A percentile compares a stretch with the other conserved stretches of the same genome.
phyloP scores from a whole-genome alignment of 2,329 filamentous ascomycete genomes.

The Balansia obtecta region DNA sequence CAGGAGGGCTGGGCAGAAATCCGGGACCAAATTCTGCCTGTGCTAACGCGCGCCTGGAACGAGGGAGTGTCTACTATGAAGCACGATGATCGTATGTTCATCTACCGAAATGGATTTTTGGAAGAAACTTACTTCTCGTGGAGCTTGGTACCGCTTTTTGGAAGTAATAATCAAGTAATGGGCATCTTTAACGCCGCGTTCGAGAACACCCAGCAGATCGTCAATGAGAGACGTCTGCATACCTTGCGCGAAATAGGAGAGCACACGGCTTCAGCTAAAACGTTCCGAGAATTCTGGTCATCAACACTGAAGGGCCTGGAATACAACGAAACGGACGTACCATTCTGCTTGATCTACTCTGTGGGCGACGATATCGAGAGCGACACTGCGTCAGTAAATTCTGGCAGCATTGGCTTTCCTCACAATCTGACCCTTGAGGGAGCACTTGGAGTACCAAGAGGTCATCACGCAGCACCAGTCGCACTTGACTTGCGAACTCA shows the following conservation, averaged over 20 bases:
- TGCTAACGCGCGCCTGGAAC: constrained; percentile 52
- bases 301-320: constrained; percentile 55
- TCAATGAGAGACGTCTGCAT: constrained; percentile 66
- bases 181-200: constrained; percentile 70
- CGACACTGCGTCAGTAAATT: constrained; percentile 43
- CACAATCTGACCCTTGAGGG: constrained; percentile 43
- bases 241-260: constrained; percentile 66
- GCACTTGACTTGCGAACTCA: constrained; percentile 24
- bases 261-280: constrained; percentile 56
- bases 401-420: constrained; percentile 46
- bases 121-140: constrained; percentile 76
- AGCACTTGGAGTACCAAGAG: constrained; percentile 30
- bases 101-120: constrained; percentile 52
- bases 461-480: constrained; percentile 28
- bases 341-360: constrained; percentile 38
- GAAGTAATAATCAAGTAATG: constrained; percentile 57
- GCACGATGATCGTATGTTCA: constrained; percentile 64
- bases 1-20: constrained; percentile 56
- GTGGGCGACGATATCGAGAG: constrained; percentile 27
- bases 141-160: constrained; percentile 67
- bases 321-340: constrained; percentile 52
- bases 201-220: constrained; percentile 64
- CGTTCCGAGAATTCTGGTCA: constrained; percentile 60
- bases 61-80: constrained; percentile 72
- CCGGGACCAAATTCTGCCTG: constrained; percentile 55